phyloP scores from a whole-genome alignment of 495 filamentous ascomycete genomes.

The Xylaria nigripes region DNA sequence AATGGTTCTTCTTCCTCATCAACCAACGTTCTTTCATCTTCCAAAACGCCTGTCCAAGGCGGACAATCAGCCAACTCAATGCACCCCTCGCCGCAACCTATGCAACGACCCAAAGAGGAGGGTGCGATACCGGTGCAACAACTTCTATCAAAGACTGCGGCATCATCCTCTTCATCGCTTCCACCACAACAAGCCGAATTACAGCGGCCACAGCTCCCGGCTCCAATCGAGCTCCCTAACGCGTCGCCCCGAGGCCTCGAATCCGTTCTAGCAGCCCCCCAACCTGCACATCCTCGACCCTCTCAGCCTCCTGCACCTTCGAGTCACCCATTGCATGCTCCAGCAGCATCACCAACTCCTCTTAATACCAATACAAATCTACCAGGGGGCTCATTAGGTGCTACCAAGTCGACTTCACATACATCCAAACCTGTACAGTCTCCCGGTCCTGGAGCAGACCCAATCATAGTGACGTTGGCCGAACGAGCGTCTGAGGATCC shows the following conservation, averaged over 20 bases:
- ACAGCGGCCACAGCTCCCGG: slow-evolving; percentile 13
- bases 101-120: background rate
- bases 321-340: slow-evolving; percentile 17
- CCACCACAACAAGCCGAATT: slow-evolving; percentile 13
- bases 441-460: slow-evolving; percentile 47
- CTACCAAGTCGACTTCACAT: slow-evolving; percentile 17
- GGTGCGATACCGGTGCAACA: background rate
- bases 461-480: slow-evolving; percentile 90
- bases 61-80: background rate
- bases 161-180: background rate
- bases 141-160: slow-evolving; percentile 3
- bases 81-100: background rate
- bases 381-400: background rate
- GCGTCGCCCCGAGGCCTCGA: slow-evolving; percentile 23
- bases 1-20: slow-evolving; percentile 12
- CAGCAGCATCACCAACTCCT: slow-evolving; percentile 12
- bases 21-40: slow-evolving; percentile 10
- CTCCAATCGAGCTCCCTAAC: slow-evolving; percentile 9
- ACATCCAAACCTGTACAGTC: slow-evolving; percentile 18
- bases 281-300: slow-evolving; percentile 14
- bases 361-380: slow-evolving; percentile 12
- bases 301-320: slow-evolving; percentile 15
- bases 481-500: slow-evolving; percentile 78
- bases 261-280: slow-evolving; percentile 25
- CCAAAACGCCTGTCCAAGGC: slow-evolving; percentile 13